These are phyloP conservation scores for Kregervanrija delftensis DNA, from an alignment of 805 yeast species.

Conservation along the genomic window DNA sequence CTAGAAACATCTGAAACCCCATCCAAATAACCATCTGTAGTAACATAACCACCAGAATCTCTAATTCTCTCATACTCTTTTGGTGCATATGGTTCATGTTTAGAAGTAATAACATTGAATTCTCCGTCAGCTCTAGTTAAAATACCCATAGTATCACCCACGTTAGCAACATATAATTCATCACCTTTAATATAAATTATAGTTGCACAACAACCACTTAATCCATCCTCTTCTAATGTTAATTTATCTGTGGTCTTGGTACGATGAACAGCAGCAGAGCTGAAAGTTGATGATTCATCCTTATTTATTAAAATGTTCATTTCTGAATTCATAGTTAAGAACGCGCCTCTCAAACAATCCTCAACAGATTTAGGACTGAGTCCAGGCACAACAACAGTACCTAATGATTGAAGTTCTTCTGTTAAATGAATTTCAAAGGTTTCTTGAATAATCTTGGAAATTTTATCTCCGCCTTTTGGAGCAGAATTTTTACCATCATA, in stretches of 20 bases:
- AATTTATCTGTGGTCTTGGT: constrained; percentile 46
- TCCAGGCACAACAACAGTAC: constrained; percentile 29
- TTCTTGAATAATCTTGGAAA: constrained; percentile 68
- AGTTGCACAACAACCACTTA: constrained; percentile 81
- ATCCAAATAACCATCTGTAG: constrained; percentile 78
- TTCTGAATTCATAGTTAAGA: constrained; percentile 73
- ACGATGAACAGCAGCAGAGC: constrained; percentile 44
- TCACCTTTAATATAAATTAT: constrained; percentile 71
- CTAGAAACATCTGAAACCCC: constrained; percentile 79
- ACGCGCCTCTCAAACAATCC: constrained; percentile 78
- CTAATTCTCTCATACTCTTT: constrained; percentile 80
- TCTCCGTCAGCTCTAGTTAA: constrained; percentile 79
- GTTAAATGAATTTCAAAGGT: constrained; percentile 61
- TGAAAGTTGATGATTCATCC: constrained; percentile 33
- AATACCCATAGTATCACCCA: constrained; percentile 85
- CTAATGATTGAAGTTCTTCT: constrained; percentile 47
- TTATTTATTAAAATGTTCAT: constrained; percentile 56
- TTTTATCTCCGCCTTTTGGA: constrained; percentile 49
- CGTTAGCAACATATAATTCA: constrained; percentile 70
- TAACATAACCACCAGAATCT: constrained; percentile 86
- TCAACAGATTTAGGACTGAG: constrained; percentile 43
- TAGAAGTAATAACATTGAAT: constrained; percentile 59
- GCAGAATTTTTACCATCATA: constrained; percentile 78
- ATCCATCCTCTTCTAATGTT: constrained; percentile 56
- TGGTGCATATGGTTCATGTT: constrained; percentile 78